A percentile compares a stretch with the other conserved stretches of the same genome.
Conservation (phyloP, 2,329 filamentous ascomycete genomes). For the Fusarium poae region DNA sequence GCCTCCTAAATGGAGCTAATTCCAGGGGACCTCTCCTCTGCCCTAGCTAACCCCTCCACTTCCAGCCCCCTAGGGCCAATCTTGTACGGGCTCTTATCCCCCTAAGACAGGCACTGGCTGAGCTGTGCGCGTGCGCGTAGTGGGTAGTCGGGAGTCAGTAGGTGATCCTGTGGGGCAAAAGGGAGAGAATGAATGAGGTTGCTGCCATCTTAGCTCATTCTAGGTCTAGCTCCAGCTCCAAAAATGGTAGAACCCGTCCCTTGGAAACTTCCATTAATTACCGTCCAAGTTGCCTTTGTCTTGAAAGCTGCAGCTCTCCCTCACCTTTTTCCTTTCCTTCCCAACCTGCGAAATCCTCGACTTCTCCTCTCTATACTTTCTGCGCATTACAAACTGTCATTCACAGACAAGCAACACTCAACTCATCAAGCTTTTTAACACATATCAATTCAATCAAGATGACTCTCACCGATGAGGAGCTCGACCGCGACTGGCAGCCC, state of each 20-base stretch:
- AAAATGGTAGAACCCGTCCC: slow-evolving; percentile 31
- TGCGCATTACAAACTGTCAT: slow-evolving; percentile 16
- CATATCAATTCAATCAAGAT: slow-evolving; percentile 31
- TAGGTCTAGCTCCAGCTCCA: slow-evolving; percentile 18
- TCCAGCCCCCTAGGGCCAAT: slow-evolving; percentile 1
- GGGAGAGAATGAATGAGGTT: slow-evolving; percentile 22
- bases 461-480: slow-evolving; percentile 72
- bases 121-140: slow-evolving; percentile 23
- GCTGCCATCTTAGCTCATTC: background rate
- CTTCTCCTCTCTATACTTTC: slow-evolving; percentile 4
- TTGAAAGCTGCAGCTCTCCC: slow-evolving; percentile 25
- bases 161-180: slow-evolving; percentile 26
- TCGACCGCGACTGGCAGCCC: slow-evolving; percentile 84
- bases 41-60: slow-evolving; percentile 25
- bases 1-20: slow-evolving; percentile 24
- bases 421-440: background rate
- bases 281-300: slow-evolving; percentile 18
- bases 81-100: slow-evolving; percentile 1
- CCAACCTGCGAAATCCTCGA: background rate
- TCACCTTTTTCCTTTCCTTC: slow-evolving; percentile 2
- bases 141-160: slow-evolving; percentile 8
- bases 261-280: slow-evolving; percentile 41
- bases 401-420: background rate
- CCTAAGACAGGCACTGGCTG: slow-evolving; percentile 19
- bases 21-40: slow-evolving; percentile 36